phyloP scores from a whole-genome alignment of 2,329 filamentous ascomycete genomes.

The Rhynchosporium secalis region DNA sequence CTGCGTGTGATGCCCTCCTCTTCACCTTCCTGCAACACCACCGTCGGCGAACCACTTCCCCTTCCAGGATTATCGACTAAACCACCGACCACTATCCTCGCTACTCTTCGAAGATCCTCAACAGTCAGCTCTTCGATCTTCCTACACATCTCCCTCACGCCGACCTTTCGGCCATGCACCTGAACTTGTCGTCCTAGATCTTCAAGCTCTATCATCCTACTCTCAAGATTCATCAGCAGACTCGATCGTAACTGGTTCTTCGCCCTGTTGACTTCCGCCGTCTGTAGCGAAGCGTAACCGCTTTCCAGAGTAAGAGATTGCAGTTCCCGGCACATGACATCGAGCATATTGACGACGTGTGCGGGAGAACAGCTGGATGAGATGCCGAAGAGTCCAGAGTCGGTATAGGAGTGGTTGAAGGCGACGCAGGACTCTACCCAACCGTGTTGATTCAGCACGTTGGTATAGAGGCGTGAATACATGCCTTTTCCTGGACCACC shows the following conservation, averaged over 20 bases:
- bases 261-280: constrained; percentile 80
- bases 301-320: constrained; percentile 73
- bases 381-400: constrained; percentile 94
- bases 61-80: constrained; percentile 70
- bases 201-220: constrained; percentile 94
- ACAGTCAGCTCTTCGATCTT: constrained; percentile 83
- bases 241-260: constrained; percentile 95
- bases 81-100: constrained; percentile 74
- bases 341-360: constrained; percentile 79
- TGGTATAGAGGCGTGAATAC: constrained; percentile 97
- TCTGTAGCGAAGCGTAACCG: constrained; percentile 70
- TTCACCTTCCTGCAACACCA: constrained; percentile 90
- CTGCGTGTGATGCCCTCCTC: constrained; percentile 63
- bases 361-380: constrained; percentile 80
- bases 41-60: constrained; percentile 86
- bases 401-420: constrained; percentile 97
- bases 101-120: constrained; percentile 78
- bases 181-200: constrained; percentile 94
- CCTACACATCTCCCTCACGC: constrained; percentile 88
- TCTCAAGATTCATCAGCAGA: constrained; percentile 96
- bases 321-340: constrained; percentile 92
- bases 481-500: constrained; percentile 98
- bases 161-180: constrained; percentile 90
- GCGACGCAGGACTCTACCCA: constrained; percentile 96
- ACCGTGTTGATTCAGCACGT: constrained; percentile 94